These are phyloP conservation scores for Talaromyces albobiverticillius DNA, from an alignment of 2,329 filamentous ascomycete species.

Conservation along the genomic window DNA sequence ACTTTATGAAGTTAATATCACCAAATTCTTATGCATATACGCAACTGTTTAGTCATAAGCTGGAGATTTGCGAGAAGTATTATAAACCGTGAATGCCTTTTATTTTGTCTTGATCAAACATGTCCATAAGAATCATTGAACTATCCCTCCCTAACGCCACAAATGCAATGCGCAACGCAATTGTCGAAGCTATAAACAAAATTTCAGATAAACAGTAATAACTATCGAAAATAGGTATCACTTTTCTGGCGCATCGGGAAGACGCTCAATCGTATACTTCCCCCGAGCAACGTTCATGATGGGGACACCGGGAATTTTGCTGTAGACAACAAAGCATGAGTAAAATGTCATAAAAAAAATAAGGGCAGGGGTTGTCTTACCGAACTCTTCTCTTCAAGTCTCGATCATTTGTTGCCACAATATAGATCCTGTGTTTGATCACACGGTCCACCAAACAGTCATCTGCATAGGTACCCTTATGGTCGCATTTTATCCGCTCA, in stretches of 20 bases:
- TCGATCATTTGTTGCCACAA: constrained; percentile 68
- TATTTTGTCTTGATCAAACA: neutral
- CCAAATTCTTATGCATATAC: neutral
- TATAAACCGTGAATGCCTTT: neutral
- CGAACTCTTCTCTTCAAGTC: constrained; percentile 78
- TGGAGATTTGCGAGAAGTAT: too few species aligned
- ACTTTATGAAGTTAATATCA: neutral
- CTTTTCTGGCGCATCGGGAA: constrained; percentile 62
- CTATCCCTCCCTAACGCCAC: neutral
- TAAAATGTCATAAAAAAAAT: neutral
- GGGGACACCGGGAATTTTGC: constrained; percentile 69
- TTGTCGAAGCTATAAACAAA: neutral
- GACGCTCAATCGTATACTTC: constrained; percentile 90
- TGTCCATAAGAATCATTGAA: neutral
- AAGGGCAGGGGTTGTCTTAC: constrained; percentile 17
- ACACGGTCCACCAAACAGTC: constrained; percentile 77
- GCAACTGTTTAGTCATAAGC: too few species aligned
- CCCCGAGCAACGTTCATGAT: constrained; percentile 77
- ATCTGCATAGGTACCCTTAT: constrained; percentile 85
- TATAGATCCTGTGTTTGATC: constrained; percentile 71
- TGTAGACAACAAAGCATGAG: constrained; percentile 1
- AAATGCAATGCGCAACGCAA: neutral
- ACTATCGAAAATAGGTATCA: neutral
- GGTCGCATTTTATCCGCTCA: constrained; percentile 81
- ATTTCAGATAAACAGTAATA: neutral